phyloP scores from a whole-genome alignment of 805 yeast species.

The Zygosaccharomyces siamensis region DNA sequence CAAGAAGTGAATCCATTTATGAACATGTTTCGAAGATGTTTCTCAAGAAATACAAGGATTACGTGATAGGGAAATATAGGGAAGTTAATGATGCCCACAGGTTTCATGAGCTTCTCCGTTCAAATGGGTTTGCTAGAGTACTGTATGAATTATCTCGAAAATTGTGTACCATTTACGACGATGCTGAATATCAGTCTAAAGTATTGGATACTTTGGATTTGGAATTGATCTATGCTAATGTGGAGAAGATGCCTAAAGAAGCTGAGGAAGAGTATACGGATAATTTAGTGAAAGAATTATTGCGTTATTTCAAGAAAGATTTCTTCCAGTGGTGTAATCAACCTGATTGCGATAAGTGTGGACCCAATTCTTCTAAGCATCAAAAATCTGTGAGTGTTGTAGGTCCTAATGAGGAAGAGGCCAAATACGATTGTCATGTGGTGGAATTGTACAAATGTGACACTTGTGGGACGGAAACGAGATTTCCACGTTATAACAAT shows the following conservation, averaged over 20 bases:
- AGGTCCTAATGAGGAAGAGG: constrained; percentile 44
- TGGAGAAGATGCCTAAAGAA: constrained; percentile 45
- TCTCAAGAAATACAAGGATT: constrained; percentile 20
- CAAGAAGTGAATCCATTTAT: not conserved
- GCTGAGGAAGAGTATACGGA: constrained; percentile 44
- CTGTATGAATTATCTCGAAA: constrained; percentile 19
- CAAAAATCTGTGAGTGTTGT: constrained; percentile 38
- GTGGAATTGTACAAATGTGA: constrained; percentile 64
- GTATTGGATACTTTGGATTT: constrained; percentile 65
- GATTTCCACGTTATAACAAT: constrained; percentile 76
- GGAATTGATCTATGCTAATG: constrained; percentile 52
- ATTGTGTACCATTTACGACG: constrained; percentile 39
- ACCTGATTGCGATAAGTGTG: constrained; percentile 57
- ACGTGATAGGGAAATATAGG: constrained; percentile 19
- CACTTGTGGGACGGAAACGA: constrained; percentile 42
- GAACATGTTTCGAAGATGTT: constrained; percentile 22
- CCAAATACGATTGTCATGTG: constrained; percentile 43
- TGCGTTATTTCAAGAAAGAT: constrained; percentile 68
- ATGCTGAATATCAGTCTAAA: constrained; percentile 42
- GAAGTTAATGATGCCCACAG: constrained; percentile 15
- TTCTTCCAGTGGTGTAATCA: constrained; percentile 82
- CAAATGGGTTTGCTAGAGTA: constrained; percentile 25
- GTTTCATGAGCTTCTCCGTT: constrained; percentile 17
- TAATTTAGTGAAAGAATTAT: constrained; percentile 49
- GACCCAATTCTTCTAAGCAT: constrained; percentile 34